Conservation (phyloP, 805 yeast species). For the Teunomyces tritomae region DNA sequence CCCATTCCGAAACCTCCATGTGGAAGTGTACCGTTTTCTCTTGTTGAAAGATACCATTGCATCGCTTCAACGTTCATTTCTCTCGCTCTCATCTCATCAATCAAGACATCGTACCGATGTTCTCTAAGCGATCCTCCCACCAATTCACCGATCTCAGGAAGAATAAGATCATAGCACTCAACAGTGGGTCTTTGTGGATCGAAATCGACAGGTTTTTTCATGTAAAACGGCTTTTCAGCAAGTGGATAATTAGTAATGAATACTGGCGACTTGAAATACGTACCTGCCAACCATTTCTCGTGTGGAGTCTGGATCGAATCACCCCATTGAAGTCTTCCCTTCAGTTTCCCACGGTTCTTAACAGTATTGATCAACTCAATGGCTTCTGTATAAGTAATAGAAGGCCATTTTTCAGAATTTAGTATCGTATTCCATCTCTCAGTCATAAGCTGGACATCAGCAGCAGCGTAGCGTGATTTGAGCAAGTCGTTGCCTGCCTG, state of each 20-base stretch:
- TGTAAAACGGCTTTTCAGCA: conserved; percentile 83
- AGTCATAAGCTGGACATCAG: conserved; percentile 33
- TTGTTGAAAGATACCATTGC: conserved; percentile 75
- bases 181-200: conserved; percentile 53
- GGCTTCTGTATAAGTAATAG: conserved; percentile 76
- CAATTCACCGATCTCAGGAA: conserved; percentile 91
- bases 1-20: conserved; percentile 99
- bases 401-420: conserved; percentile 52
- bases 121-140: conserved; percentile 95
- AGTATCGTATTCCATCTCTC: conserved; percentile 62
- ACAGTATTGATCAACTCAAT: conserved; percentile 46
- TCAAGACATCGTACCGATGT: conserved; percentile 50
- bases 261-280: conserved; percentile 66
- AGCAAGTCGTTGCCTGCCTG: conserved; percentile 30
- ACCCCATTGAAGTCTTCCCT: conserved; percentile 53
- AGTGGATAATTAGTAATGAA: conserved; percentile 88
- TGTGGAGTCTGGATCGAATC: conserved; percentile 77
- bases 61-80: conserved; percentile 59
- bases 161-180: conserved; percentile 83
- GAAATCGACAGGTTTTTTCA: conserved; percentile 53
- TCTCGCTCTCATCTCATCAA: conserved; percentile 47
- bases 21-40: conserved; percentile 79
- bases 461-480: conserved; percentile 36
- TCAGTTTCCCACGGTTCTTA: conserved; percentile 39
- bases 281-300: conserved; percentile 86